Percentiles rank a stretch among this genome's conserved stretches.
Conservation (phyloP, 2,329 filamentous ascomycete genomes). For the Trichoderma sp. region DNA sequence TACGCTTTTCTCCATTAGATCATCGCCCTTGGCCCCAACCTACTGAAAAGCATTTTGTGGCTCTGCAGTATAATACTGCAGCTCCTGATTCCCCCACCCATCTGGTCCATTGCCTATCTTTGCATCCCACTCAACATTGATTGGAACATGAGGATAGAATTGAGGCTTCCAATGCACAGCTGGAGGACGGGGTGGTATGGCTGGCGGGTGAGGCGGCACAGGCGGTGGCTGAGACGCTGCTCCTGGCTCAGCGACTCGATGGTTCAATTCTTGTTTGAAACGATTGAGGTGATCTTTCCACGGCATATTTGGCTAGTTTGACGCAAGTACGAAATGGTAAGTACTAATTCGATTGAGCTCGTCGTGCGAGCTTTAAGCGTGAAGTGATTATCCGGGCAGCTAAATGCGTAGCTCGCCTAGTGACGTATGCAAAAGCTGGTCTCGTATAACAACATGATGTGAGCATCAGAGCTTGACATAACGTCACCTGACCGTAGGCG, state of each 20-base stretch:
- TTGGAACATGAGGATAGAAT: slow-evolving; percentile 51
- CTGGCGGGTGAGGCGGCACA: slow-evolving; percentile 30
- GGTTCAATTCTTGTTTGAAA: slow-evolving; percentile 46
- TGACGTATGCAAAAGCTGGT: not conserved
- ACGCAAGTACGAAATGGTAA: not conserved
- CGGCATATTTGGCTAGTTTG: slow-evolving; percentile 34
- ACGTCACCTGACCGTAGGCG: slow-evolving; percentile 11
- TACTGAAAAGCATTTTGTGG: slow-evolving; percentile 58
- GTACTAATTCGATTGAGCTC: not conserved
- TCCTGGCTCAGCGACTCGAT: slow-evolving; percentile 39
- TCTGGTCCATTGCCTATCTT: slow-evolving; percentile 59
- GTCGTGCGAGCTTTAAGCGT: not conserved
- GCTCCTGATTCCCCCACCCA: slow-evolving; percentile 65
- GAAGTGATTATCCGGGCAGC: not conserved
- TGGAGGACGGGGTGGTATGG: slow-evolving; percentile 17
- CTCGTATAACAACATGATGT: not conserved
- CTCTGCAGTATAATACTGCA: slow-evolving; percentile 58
- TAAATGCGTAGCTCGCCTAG: not conserved
- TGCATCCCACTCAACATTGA: slow-evolving; percentile 57
- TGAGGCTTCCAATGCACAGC: slow-evolving; percentile 54
- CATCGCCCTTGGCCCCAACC: not conserved
- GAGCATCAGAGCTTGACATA: not conserved
- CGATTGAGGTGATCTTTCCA: slow-evolving; percentile 47
- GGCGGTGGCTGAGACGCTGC: slow-evolving; percentile 29
- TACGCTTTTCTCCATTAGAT: not conserved